Percentiles rank a stretch among this genome's conserved stretches.
Evolutionary conservation across 2,329 filamentous ascomycete species (phyloP).

Genomic region (Aspergillus alliaceus): DNA sequence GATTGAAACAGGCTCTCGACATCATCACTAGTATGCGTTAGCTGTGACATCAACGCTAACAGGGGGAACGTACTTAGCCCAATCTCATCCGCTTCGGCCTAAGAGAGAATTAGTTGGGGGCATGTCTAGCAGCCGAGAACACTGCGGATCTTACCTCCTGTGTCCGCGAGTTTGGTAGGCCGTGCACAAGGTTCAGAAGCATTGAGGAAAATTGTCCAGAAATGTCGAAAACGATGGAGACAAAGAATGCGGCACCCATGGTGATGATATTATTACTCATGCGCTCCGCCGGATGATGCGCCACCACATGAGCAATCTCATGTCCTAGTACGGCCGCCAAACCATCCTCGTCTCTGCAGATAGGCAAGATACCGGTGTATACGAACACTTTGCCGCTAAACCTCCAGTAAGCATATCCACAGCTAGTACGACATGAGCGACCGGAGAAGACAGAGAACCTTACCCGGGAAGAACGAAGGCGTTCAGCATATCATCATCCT

Average conservation of each 20-base stretch:
- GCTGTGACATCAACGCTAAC: background rate
- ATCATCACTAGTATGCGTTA: conserved; percentile 55
- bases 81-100: conserved; percentile 62
- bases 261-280: conserved; percentile 48
- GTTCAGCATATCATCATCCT: conserved; percentile 50
- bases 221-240: conserved; percentile 40
- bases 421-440: background rate
- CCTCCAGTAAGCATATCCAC: conserved; percentile 2
- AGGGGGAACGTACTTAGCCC: conserved; percentile 47
- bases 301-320: conserved; percentile 65
- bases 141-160: conserved; percentile 49
- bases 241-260: conserved; percentile 26
- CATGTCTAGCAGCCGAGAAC: too few species aligned
- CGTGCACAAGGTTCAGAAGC: conserved; percentile 52
- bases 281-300: conserved; percentile 56
- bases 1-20: conserved; percentile 61
- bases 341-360: conserved; percentile 58
- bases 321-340: conserved; percentile 63
- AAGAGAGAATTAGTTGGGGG: conserved; percentile 9
- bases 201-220: conserved; percentile 40
- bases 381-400: conserved; percentile 62
- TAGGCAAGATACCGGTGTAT: conserved; percentile 60
- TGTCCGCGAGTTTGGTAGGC: conserved; percentile 55
- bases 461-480: conserved; percentile 64
- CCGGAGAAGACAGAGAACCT: conserved; percentile 6